Conservation (phyloP, 1,139 yeast species). For the Pichiaceae sp. region DNA sequence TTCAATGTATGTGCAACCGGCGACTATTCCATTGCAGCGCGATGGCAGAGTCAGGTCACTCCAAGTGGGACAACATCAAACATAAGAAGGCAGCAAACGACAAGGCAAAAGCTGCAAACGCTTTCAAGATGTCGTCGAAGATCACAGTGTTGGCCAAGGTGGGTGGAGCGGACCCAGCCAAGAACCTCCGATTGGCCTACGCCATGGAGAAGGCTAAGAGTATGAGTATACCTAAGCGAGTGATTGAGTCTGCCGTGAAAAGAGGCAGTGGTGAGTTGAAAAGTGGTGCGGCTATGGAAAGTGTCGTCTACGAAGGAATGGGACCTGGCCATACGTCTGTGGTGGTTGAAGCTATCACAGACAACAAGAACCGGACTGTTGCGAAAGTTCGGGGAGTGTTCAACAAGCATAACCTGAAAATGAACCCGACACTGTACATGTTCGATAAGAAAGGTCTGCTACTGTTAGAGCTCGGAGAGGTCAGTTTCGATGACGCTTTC, state of each 20-base stretch:
- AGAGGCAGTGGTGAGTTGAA: conserved; percentile 65
- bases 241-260: conserved; percentile 77
- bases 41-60: conserved; percentile 85
- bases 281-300: conserved; percentile 30
- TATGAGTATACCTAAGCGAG: conserved; percentile 73
- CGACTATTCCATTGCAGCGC: no score
- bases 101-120: conserved; percentile 61
- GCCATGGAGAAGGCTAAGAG: conserved; percentile 74
- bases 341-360: conserved; percentile 79
- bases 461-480: conserved; percentile 32
- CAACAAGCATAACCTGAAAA: conserved; percentile 53
- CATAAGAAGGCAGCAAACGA: conserved; percentile 94
- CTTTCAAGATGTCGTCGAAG: conserved; percentile 64
- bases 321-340: conserved; percentile 91
- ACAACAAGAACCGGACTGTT: conserved; percentile 78
- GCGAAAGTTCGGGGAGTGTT: conserved; percentile 70
- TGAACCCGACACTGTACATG: conserved; percentile 71
- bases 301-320: conserved; percentile 74
- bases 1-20: no score
- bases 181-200: conserved; percentile 63
- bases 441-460: conserved; percentile 75
- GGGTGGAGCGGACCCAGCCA: conserved; percentile 53
- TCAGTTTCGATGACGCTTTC: conserved; percentile 32
- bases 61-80: conserved; percentile 91
- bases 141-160: conserved; percentile 67